phyloP scores from a whole-genome alignment of 225 moss, liverwort and hornwort species.

The Pseudoscleropodium purum region DNA sequence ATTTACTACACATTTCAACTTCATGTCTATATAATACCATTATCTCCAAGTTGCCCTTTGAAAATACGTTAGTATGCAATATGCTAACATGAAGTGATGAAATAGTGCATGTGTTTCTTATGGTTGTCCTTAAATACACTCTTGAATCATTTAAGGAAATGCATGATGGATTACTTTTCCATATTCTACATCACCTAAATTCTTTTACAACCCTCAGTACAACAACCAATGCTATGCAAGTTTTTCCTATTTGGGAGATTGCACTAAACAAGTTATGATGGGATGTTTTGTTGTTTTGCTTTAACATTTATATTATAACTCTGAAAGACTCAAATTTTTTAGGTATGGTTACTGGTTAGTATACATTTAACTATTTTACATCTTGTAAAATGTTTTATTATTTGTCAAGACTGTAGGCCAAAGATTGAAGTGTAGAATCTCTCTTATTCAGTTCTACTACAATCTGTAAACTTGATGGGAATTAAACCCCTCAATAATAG shows the following conservation, averaged over 20 bases:
- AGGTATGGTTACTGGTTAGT: no score
- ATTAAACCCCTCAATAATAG: no score
- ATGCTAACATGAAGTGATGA: neutral
- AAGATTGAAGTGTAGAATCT: neutral
- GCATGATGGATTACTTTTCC: neutral
- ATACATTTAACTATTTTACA: no score
- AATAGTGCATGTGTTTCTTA: neutral
- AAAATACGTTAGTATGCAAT: neutral
- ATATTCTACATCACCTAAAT: neutral
- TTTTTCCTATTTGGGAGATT: neutral
- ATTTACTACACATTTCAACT: neutral
- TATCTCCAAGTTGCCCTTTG: no score
- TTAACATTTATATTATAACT: neutral
- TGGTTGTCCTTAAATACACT: rapidly evolving
- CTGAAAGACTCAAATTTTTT: no score
- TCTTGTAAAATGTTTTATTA: neutral
- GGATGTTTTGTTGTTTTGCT: neutral
- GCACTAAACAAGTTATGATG: neutral
- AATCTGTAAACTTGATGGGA: neutral
- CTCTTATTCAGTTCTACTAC: no score
- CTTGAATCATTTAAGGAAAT: neutral
- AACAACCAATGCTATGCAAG: neutral
- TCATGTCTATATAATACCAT: neutral
- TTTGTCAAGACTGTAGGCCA: neutral
- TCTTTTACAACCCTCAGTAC: neutral